phyloP scores from a whole-genome alignment of 2,329 filamentous ascomycete species.

The Calonectria multiphialidica region DNA sequence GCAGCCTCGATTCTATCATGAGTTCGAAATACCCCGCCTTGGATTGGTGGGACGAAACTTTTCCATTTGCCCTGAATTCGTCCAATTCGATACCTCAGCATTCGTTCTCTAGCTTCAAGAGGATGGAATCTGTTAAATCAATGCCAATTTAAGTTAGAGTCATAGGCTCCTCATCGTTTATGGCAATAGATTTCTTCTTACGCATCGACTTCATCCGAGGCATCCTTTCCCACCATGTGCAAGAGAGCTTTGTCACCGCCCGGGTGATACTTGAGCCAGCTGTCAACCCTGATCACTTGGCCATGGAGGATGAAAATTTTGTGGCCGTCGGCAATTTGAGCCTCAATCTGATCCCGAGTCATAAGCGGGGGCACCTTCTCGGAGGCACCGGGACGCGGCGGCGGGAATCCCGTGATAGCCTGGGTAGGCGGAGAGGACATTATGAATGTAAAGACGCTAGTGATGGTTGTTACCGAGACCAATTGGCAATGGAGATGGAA shows the following conservation, averaged over 20 bases:
- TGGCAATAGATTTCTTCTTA: conserved; percentile 57
- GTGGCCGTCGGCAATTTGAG: conserved; percentile 83
- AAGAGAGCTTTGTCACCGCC: conserved; percentile 90
- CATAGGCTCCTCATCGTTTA: neutral
- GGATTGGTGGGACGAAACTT: conserved; percentile 92
- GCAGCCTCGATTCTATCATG: conserved; percentile 48
- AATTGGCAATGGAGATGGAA: neutral
- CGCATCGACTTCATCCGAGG: conserved; percentile 93
- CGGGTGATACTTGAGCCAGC: conserved; percentile 90
- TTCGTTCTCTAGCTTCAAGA: conserved; percentile 76
- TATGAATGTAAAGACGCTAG: neutral
- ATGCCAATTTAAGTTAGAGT: conserved; percentile 24
- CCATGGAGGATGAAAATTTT: conserved; percentile 85
- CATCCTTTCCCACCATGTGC: conserved; percentile 95
- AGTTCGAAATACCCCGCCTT: conserved; percentile 82
- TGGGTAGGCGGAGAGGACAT: conserved; percentile 1
- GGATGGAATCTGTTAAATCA: conserved; percentile 79
- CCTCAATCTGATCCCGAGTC: conserved; percentile 65
- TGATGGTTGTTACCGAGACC: neutral
- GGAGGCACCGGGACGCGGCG: conserved; percentile 20
- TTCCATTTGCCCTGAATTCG: conserved; percentile 83
- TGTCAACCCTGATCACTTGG: conserved; percentile 87
- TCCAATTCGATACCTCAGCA: conserved; percentile 87
- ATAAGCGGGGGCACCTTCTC: conserved; percentile 51
- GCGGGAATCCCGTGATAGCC: conserved; percentile 37